Evolutionary conservation across 2,329 filamentous ascomycete genomes (phyloP).

Genomic region (Knufia fluminis): DNA sequence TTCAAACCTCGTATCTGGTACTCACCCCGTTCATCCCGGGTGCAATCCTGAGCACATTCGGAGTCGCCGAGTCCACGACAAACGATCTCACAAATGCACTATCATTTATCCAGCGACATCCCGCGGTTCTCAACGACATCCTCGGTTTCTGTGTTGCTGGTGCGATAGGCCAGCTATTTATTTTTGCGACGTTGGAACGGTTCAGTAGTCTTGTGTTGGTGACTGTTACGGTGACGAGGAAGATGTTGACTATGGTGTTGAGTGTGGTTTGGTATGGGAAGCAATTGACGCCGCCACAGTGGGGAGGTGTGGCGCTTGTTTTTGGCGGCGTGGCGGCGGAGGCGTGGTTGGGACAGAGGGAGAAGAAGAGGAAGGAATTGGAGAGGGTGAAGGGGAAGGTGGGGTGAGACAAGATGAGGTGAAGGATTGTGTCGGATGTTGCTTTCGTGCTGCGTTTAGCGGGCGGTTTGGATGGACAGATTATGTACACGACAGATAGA

Average conservation of each 20-base stretch:
- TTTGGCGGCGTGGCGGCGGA: slow-evolving; percentile 94
- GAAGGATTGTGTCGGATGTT: no score
- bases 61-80: slow-evolving; percentile 41
- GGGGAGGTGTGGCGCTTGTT: slow-evolving; percentile 82
- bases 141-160: slow-evolving; percentile 83
- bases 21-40: slow-evolving; percentile 69
- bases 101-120: slow-evolving; percentile 69
- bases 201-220: slow-evolving; percentile 89
- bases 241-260: slow-evolving; percentile 98
- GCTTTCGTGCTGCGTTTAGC: no score
- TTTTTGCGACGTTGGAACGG: slow-evolving; percentile 88
- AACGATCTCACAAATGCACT: slow-evolving; percentile 73
- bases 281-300: slow-evolving; percentile 76
- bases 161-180: slow-evolving; percentile 90
- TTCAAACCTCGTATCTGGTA: slow-evolving; percentile 69
- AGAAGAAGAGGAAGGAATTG: slow-evolving; percentile 77
- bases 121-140: slow-evolving; percentile 75
- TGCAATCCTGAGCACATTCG: slow-evolving; percentile 56
- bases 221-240: slow-evolving; percentile 92
- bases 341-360: slow-evolving; percentile 66
- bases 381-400: slow-evolving; percentile 35
- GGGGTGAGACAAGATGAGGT: no score
- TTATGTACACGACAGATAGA: no score
- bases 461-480: no score
- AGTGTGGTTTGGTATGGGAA: slow-evolving; percentile 94